Base-by-base conservation (phyloP, 257 asterid species). In the Fraxinus anomala region DNA sequence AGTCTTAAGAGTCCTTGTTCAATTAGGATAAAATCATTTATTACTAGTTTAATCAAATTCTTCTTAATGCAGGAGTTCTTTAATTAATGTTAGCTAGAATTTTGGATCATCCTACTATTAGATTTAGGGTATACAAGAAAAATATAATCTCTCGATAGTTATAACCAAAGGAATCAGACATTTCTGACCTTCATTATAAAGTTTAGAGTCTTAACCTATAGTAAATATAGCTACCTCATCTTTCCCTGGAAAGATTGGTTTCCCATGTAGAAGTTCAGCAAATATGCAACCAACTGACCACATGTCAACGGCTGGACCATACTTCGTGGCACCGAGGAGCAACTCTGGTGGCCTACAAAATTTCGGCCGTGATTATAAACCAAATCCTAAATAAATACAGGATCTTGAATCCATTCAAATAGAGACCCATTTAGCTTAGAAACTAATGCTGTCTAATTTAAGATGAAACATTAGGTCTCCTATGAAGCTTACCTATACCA, bases 211-310 rank as follows among this genome's bases (percentile, higher is more conserved):
- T 82, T 70, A 73, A 85, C 78, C 79, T 76, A 80, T 66, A 74
- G 78, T 78, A 73, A 81, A 80, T 79, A 76, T 73, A 81, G 82
- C 83, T 84, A 93, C 97, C 97, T 93, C 97, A 82, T 93, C 94
- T 83, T 93, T 93, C 86, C 96, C 97, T 28, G 97, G 97, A 80
- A 93, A 93, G 33, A 93, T 83, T 79, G 97, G 96, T 83, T 93
- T 93, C 70, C 96, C 96, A 65, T 91, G 87, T 51, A 93, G 89
- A 85, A 93, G 97, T 84, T 93, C 97, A 68, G 97, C 97, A 83
- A 93, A 91, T 69, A 93, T 93, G 89, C 97, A 93, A 82, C 97
- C 97, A 40, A 93, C 97, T 6, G 97, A 93, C 97, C 97, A 93
- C 97, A 93, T 88, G 76, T 93, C 97, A 81, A 93, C 97, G 77